Conservation (phyloP, 768 basidiomycete species). For the Chalciporus sphaerocephalus region DNA sequence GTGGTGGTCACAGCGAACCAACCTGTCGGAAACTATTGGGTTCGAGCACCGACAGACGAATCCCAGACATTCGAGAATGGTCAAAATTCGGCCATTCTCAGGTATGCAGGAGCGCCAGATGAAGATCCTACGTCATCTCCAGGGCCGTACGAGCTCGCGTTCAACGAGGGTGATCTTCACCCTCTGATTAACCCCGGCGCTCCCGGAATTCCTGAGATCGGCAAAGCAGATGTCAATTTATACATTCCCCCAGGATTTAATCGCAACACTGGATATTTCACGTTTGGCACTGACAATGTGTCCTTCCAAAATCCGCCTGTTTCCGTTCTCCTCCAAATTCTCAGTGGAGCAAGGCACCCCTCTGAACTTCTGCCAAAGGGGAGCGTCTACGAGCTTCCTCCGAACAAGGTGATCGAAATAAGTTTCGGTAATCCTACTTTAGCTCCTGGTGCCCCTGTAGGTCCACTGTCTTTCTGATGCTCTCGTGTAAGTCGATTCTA, state of each 20-base stretch:
- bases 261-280: slow-evolving; percentile 28
- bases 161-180: slow-evolving; percentile 35
- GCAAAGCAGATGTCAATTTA: slow-evolving; percentile 38
- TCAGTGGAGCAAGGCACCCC: slow-evolving; percentile 35
- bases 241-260: slow-evolving; percentile 29
- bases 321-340: slow-evolving; percentile 42
- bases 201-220: slow-evolving; percentile 34
- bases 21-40: slow-evolving; percentile 38
- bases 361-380: slow-evolving; percentile 39
- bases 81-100: slow-evolving; percentile 39
- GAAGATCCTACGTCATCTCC: slow-evolving; percentile 30
- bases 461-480: slow-evolving; percentile 7
- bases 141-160: slow-evolving; percentile 21
- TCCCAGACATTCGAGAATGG: slow-evolving; percentile 26
- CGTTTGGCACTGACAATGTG: slow-evolving; percentile 33
- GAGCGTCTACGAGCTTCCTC: slow-evolving; percentile 38
- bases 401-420: slow-evolving; percentile 43
- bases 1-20: slow-evolving; percentile 36
- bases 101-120: slow-evolving; percentile 36
- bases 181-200: slow-evolving; percentile 27
- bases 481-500: neutral
- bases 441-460: slow-evolving; percentile 4
- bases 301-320: slow-evolving; percentile 30
- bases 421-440: slow-evolving; percentile 29
- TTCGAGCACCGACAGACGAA: slow-evolving; percentile 28